Percentiles rank a stretch among this genome's conserved stretches.
These are phyloP conservation scores for Kurtzmaniella quercitrusa DNA, from an alignment of 1,139 yeast species.

Conservation along the genomic window DNA sequence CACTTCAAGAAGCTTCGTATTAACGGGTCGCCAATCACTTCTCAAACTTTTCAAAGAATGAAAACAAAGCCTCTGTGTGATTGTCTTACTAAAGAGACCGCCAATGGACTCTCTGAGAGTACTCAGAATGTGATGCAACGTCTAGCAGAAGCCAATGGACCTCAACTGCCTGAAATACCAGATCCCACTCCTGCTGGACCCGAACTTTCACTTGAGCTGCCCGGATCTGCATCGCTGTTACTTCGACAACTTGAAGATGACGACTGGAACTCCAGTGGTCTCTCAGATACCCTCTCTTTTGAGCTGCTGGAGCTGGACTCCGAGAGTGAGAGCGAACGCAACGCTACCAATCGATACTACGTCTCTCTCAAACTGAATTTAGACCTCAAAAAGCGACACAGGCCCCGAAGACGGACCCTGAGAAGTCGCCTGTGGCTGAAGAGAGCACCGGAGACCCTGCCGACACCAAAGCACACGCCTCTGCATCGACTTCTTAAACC, in stretches of 20 bases:
- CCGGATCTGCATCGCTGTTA: background rate
- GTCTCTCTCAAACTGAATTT: constrained; percentile 16
- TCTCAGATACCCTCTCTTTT: constrained; percentile 1
- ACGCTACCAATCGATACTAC: constrained; percentile 22
- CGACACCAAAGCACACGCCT: constrained; percentile 43
- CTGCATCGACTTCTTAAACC: constrained; percentile 42
- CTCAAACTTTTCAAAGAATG: constrained; percentile 19
- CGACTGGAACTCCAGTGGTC: constrained; percentile 3
- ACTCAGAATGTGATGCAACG: background rate
- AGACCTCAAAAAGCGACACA: constrained; percentile 13
- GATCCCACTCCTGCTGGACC: background rate
- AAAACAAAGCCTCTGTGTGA: constrained; percentile 12
- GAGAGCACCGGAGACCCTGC: constrained; percentile 18
- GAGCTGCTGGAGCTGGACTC: constrained; percentile 15
- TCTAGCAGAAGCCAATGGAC: background rate
- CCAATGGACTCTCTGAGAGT: background rate
- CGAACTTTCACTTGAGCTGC: background rate
- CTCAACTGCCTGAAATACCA: background rate
- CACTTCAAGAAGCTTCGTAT: constrained; percentile 44
- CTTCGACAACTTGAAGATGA: background rate
- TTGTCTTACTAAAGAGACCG: constrained; percentile 6
- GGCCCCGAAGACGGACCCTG: background rate
- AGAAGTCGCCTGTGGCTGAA: background rate
- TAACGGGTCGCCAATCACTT: constrained; percentile 36
- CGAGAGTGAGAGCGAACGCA: constrained; percentile 11